Percentiles rank a stretch among this genome's conserved stretches.
Conservation (phyloP, 805 yeast genomes). For the Candida corydali region DNA sequence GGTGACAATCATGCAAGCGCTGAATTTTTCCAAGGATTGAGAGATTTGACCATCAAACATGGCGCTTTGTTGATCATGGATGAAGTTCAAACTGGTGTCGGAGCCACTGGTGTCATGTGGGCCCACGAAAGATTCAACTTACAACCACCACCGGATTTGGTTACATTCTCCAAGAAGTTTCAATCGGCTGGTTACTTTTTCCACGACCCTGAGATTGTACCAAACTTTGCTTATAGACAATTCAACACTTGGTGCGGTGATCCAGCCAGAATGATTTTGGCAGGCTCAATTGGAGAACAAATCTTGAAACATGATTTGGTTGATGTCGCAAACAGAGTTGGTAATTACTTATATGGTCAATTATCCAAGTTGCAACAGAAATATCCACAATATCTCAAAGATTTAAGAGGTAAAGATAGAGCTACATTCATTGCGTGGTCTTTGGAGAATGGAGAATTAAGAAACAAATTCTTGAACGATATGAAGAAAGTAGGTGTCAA, state of each 20-base stretch:
- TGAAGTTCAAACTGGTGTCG: slow-evolving; percentile 89
- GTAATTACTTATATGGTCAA: slow-evolving; percentile 58
- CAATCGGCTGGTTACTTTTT: slow-evolving; percentile 87
- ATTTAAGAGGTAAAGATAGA: slow-evolving; percentile 69
- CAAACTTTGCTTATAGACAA: slow-evolving; percentile 79
- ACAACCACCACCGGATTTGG: slow-evolving; percentile 74
- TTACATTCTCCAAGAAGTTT: slow-evolving; percentile 83
- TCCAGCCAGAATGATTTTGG: slow-evolving; percentile 74
- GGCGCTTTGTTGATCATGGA: slow-evolving; percentile 73
- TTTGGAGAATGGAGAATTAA: slow-evolving; percentile 45
- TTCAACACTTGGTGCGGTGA: slow-evolving; percentile 95
- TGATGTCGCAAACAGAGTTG: slow-evolving; percentile 54
- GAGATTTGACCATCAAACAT: slow-evolving; percentile 68
- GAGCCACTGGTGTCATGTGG: slow-evolving; percentile 84
- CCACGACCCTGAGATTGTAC: slow-evolving; percentile 68
- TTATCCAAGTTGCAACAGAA: slow-evolving; percentile 49
- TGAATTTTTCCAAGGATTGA: slow-evolving; percentile 75
- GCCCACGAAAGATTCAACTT: slow-evolving; percentile 83
- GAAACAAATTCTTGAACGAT: slow-evolving; percentile 59
- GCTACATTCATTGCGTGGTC: slow-evolving; percentile 88
- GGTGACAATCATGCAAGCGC: slow-evolving; percentile 86
- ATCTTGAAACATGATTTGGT: slow-evolving; percentile 57
- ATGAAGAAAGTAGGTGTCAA: slow-evolving; percentile 67
- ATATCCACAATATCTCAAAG: slow-evolving; percentile 49
- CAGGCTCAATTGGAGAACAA: slow-evolving; percentile 69